Evolutionary conservation across 441 rosid species (phyloP).

Genomic region (Erodium trifolium): DNA sequence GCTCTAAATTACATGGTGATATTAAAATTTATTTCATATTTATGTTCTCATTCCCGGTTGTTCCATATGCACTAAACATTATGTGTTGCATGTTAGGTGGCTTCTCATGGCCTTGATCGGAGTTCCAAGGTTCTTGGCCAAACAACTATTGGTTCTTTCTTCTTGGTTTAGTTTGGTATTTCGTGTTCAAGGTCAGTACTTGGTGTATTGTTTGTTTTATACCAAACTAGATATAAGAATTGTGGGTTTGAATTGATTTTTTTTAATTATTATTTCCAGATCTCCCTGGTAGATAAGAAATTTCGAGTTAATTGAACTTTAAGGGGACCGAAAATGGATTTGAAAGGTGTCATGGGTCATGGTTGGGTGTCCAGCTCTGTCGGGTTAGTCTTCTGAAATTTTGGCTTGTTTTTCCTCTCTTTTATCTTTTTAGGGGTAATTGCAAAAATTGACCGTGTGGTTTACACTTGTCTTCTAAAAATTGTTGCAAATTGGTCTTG

Average conservation of each 20-base stretch:
- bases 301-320: constrained; percentile 6
- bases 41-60: constrained; percentile 13
- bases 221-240: neutral
- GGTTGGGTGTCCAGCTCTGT: constrained; percentile 19
- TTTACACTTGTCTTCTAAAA: too few species aligned
- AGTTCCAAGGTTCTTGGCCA: constrained; percentile 71
- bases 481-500: too few species aligned
- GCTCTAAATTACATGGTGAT: constrained; percentile 75
- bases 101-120: constrained; percentile 87
- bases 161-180: constrained; percentile 31
- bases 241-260: neutral
- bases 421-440: too few species aligned
- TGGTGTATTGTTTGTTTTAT: neutral
- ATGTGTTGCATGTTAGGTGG: constrained; percentile 45
- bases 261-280: neutral
- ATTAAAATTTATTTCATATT: constrained; percentile 12
- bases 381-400: constrained; percentile 22
- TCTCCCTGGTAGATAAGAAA: constrained; percentile 3
- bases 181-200: constrained; percentile 4
- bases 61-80: neutral
- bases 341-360: constrained; percentile 4
- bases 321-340: constrained; percentile 11
- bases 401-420: neutral
- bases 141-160: constrained; percentile 51
- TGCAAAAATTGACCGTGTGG: too few species aligned